A percentile compares a stretch with the other conserved stretches of the same genome.
These are phyloP conservation scores for Rhodamnia argentea DNA, from an alignment of 345 rosid genomes.

Conservation along the genomic window DNA sequence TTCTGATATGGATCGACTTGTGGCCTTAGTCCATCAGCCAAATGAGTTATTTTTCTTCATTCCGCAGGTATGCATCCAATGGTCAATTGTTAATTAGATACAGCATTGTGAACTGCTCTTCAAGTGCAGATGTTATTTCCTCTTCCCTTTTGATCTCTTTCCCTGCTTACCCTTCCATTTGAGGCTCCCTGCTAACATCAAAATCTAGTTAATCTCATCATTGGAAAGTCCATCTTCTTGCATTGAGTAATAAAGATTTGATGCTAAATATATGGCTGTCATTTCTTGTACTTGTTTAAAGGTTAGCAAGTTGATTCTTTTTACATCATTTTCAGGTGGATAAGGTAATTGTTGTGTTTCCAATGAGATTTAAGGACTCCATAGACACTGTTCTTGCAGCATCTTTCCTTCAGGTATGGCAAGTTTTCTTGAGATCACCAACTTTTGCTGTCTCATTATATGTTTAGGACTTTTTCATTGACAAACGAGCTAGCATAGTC, in stretches of 20 bases:
- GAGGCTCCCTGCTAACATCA: not conserved
- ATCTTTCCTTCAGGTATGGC: slow-evolving; percentile 78
- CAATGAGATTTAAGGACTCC: slow-evolving; percentile 91
- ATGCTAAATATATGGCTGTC: not conserved
- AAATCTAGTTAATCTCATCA: not conserved
- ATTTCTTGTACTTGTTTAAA: not conserved
- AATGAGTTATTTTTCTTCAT: slow-evolving; percentile 79
- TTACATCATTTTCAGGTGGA: slow-evolving; percentile 43
- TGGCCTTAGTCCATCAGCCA: slow-evolving; percentile 90
- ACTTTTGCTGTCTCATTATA: not conserved
- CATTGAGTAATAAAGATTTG: not conserved
- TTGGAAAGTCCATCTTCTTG: not conserved
- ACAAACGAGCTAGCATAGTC: not conserved
- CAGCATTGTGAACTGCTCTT: not conserved
- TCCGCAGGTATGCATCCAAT: slow-evolving; percentile 48
- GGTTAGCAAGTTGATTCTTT: not conserved
- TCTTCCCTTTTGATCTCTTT: not conserved
- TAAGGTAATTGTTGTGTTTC: slow-evolving; percentile 76
- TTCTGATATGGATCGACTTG: slow-evolving; percentile 42
- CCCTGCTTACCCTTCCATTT: not conserved
- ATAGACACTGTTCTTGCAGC: slow-evolving; percentile 75
- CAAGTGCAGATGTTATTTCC: not conserved
- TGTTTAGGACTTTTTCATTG: not conserved
- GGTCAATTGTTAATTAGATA: not conserved
- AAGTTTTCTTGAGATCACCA: not conserved